Base-by-base conservation (phyloP, 192 early-diverging fungal genomes). In the Entomortierella chlamydospora region DNA sequence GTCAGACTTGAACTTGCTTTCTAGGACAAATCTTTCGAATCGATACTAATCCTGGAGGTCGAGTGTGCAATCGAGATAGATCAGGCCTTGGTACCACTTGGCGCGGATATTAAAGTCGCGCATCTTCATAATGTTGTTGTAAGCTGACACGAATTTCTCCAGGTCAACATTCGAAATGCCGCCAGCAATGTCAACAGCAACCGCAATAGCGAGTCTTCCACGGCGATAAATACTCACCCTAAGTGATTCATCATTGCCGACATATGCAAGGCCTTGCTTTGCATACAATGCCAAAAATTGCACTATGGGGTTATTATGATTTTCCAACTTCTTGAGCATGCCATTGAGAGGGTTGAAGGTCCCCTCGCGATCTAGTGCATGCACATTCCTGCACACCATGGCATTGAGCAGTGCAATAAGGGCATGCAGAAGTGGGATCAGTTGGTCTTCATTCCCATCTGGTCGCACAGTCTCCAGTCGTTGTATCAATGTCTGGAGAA, bases 201-300 rank as follows among this genome's bases (percentile, higher is more conserved):
- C 4, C 47, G 4, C 7, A 50, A 50, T n/a, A n/a, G 47, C 47
- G 2, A 50, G 22, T 17, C 22, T 10, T 10, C 47, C 47, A 50
- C 17, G 47, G 3, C 47, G 47, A 15, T 4, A 50, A n/a, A 50
- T 50, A 22, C 47, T 50, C 17, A 10, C 15, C 22, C 4, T 4
- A 22, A 50, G 47, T 50, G 47, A 50, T 17, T 50, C 47, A 50
- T 50, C 47, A 50, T 50, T 50, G 47, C 47, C 47, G 17, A 50
- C 22, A 22, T n/a, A n/a, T 4, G 3, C 17, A 17, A 50, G 47
- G 15, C 18, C 47, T 22, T 50, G 47, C 15, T 50, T 50, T 4
- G 47, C 47, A 50, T 50, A 50, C 17, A 50, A n/a, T 50, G 47
- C 17, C 22, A n/a, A 15, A 22, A 50, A 50, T 4, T 15, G 3